phyloP scores from a whole-genome alignment of 2,329 filamentous ascomycete genomes.

The Phyllosticta capitalensis region DNA sequence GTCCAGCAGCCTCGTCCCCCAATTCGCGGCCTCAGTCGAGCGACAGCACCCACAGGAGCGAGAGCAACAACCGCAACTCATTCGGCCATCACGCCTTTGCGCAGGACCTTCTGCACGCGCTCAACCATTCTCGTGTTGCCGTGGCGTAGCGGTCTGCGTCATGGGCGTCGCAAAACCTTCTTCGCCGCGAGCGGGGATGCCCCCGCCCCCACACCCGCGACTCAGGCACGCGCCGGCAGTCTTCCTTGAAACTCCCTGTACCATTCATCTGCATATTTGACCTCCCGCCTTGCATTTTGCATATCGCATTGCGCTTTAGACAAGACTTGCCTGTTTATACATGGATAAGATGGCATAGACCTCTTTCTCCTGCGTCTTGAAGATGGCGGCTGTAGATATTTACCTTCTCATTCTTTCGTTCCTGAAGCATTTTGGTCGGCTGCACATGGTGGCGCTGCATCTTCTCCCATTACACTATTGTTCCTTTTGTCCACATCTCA shows the following conservation, averaged over 20 bases:
- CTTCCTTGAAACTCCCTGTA: conserved; percentile 2
- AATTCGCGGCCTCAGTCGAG: neutral
- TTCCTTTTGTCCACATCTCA: too few species aligned
- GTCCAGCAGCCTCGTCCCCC: neutral
- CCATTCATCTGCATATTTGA: conserved; percentile 15
- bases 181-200: neutral
- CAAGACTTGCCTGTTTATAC: too few species aligned
- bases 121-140: neutral
- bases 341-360: too few species aligned
- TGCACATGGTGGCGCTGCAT: too few species aligned
- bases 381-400: too few species aligned
- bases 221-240: conserved; percentile 20
- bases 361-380: too few species aligned
- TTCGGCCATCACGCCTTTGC: neutral
- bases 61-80: neutral
- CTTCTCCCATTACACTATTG: too few species aligned
- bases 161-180: neutral
- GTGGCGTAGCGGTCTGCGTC: neutral
- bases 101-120: neutral
- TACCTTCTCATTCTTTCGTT: too few species aligned
- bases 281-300: too few species aligned
- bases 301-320: too few species aligned
- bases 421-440: too few species aligned
- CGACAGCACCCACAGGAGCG: neutral
- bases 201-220: conserved; percentile 23